Evolutionary conservation across 495 filamentous ascomycete species (phyloP).

Genomic region (Aspergillus steynii): DNA sequence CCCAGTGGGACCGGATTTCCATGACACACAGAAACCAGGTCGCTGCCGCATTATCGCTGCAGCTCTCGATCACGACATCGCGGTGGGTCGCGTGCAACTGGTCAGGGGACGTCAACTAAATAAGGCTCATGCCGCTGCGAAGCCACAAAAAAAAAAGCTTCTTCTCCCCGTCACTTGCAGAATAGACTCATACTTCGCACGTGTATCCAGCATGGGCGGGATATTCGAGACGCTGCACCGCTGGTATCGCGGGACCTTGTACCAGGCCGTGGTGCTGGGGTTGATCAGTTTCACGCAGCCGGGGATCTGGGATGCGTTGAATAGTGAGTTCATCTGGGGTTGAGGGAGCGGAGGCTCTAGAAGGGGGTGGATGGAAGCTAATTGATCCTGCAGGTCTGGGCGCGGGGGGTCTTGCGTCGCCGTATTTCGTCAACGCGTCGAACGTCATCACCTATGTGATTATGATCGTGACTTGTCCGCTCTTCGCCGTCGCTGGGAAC

Average conservation of each 20-base stretch:
- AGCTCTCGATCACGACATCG: conserved; percentile 5
- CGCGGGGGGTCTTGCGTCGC: conserved; percentile 56
- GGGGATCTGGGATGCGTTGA: conserved; percentile 61
- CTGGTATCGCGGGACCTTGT: conserved; percentile 54
- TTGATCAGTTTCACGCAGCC: conserved; percentile 57
- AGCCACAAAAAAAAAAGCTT: too few relatives aligned
- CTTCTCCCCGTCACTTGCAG: too few relatives aligned
- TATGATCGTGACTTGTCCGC: conserved; percentile 56
- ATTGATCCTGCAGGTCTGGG: conserved; percentile 37
- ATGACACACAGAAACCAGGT: too few relatives aligned
- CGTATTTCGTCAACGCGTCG: conserved; percentile 57
- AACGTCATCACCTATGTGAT: conserved; percentile 58
- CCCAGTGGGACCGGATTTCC: too few relatives aligned
- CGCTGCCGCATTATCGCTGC: too few relatives aligned
- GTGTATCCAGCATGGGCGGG: too few relatives aligned
- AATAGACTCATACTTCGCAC: neutral
- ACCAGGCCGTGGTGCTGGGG: conserved; percentile 57
- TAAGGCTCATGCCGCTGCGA: too few relatives aligned
- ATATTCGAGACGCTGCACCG: conserved; percentile 8
- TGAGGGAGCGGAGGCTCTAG: neutral
- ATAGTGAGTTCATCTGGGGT: conserved; percentile 29
- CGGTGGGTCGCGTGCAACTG: neutral
- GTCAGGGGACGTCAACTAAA: neutral
- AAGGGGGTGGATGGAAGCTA: neutral
- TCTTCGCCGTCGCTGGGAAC: conserved; percentile 54